phyloP scores from a whole-genome alignment of 1,284 basidiomycete genomes.

The Rhodotorula sp. region DNA sequence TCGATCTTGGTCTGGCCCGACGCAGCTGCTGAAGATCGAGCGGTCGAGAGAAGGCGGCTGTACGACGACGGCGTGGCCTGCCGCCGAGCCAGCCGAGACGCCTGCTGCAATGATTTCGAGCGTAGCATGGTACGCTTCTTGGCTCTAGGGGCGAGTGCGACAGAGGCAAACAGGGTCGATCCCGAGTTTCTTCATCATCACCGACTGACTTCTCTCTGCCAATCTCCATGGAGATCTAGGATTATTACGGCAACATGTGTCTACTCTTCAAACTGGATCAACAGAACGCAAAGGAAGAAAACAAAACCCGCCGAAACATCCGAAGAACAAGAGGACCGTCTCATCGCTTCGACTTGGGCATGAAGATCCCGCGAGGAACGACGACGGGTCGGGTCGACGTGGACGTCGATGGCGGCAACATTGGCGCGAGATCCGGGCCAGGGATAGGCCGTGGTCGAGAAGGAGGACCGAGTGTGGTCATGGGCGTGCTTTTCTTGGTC shows the following conservation, averaged over 20 bases:
- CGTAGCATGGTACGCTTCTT: background rate
- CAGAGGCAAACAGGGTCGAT: background rate
- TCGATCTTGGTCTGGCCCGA: background rate
- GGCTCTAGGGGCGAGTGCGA: background rate
- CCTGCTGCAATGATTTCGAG: background rate
- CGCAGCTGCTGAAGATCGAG: background rate
- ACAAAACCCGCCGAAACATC: background rate
- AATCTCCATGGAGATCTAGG: background rate
- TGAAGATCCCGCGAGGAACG: slow-evolving; percentile 2
- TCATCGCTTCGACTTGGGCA: background rate
- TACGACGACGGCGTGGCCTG: background rate
- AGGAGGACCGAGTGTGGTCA: too few relatives aligned
- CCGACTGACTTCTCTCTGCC: too few relatives aligned
- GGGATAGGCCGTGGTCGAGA: background rate
- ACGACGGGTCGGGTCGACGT: background rate
- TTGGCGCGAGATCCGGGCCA: too few relatives aligned
- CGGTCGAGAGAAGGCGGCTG: background rate
- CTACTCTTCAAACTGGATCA: background rate
- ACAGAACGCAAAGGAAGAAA: background rate
- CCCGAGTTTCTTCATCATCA: background rate
- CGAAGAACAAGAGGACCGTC: background rate
- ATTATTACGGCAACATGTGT: too few relatives aligned
- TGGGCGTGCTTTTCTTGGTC: too few relatives aligned
- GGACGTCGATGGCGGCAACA: background rate
- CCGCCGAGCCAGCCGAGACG: background rate